Base-by-base conservation (phyloP, 306 rosid genomes). In the Lathyrus tuberosus region DNA sequence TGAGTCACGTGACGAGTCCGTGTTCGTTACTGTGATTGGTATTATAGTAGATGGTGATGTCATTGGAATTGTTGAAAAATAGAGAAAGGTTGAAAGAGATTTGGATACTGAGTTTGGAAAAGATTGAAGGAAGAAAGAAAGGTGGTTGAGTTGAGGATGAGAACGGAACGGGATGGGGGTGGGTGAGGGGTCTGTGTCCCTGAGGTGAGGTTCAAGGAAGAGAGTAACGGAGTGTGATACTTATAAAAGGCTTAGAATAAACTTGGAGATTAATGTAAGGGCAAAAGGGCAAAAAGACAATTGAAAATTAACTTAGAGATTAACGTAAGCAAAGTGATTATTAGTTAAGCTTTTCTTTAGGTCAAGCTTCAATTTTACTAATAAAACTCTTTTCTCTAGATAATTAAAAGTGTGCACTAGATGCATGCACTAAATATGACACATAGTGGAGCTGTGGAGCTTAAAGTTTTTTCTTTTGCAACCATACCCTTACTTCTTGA, bases 1-100 rank as follows among this genome's bases (percentile, higher is more conserved):
- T 2, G 78, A 20, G 68, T 82, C 89, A 62, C 96, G 86, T 22
- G 79, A 79, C 1, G 82, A 83, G 24, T 87, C 88, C 26, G 88
- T 67, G 83, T 62, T 86, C 16, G 76, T 42, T 31, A 73, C 65
- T 11, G 85, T 81, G 72, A 84, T 89, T 42, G 92, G 79, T 65
- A 80, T 77, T 78, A 84, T 12, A 12, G 24, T 8, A 8, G 37
- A 10, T 48, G 22, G 35, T 2, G 95, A 78, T 40, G 87, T 81
- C 92, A 89, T 91, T 35, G 40, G 10, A 35, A 35, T 35, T 35
- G 8, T 33, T 6, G 53, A 51, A n/a, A 17, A 62, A 62, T 61
- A 18, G 16, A 30, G 22, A 35, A 42, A 65, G 52, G 14, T 7
- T 69, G 56, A 61, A 20, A 54, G 51, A 43, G 33, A 61, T 71